These are phyloP conservation scores for Phanerochaete carnosa DNA, from an alignment of 768 basidiomycete species.

Conservation along the genomic window DNA sequence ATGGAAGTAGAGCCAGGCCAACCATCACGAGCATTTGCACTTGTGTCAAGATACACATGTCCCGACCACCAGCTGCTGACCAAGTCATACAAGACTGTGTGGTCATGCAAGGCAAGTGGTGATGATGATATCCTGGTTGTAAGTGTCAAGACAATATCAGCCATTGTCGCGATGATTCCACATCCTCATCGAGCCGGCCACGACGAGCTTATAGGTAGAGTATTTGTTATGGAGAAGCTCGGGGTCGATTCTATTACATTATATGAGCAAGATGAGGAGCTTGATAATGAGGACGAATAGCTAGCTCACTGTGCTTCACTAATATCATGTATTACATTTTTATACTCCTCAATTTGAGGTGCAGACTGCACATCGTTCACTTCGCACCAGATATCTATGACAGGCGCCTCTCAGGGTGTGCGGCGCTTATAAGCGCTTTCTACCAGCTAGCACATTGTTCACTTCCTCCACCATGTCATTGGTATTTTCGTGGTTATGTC, in stretches of 20 bases:
- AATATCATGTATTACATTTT: no score
- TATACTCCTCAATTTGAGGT: no score
- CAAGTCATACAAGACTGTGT: conserved; percentile 7
- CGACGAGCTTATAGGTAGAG: neutral
- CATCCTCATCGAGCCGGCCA: neutral
- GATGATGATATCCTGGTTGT: conserved; percentile 4
- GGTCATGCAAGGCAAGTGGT: conserved; percentile 9
- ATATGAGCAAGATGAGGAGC: neutral
- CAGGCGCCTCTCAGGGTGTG: no score
- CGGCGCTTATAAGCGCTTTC: no score
- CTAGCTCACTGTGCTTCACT: no score
- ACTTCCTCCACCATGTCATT: no score
- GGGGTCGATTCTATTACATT: neutral
- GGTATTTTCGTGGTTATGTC: no score
- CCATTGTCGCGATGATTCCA: conserved; percentile 16
- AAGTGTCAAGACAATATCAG: neutral
- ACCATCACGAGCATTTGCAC: conserved; percentile 3
- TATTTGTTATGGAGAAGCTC: neutral
- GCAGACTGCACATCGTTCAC: no score
- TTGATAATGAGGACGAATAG: neutral
- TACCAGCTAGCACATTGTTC: no score
- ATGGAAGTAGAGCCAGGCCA: neutral
- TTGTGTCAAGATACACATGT: conserved; percentile 5
- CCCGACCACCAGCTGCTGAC: conserved; percentile 8
- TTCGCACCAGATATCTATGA: no score